Evolutionary conservation across 768 basidiomycete species (phyloP).

Genomic region (Dacryopinax primogenitus): DNA sequence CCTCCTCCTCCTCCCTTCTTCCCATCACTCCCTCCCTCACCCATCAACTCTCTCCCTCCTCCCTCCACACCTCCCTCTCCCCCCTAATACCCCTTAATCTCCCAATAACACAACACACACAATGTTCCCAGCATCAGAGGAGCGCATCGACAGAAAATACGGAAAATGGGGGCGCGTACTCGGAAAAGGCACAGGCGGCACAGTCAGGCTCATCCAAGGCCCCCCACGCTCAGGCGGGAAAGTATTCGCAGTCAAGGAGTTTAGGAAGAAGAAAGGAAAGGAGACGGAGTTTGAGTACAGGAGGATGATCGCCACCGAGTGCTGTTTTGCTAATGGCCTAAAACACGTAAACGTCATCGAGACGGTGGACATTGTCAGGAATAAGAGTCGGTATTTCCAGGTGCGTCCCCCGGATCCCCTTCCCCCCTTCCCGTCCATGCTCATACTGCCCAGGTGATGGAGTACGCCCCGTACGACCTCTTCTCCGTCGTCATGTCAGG

Average conservation of each 20-base stretch:
- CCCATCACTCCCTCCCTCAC: neutral
- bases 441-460: slow-evolving; percentile 67
- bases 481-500: slow-evolving; percentile 99
- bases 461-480: slow-evolving; percentile 95
- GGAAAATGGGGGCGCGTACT: slow-evolving; percentile 98
- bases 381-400: slow-evolving; percentile 98
- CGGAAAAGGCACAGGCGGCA: slow-evolving; percentile 92
- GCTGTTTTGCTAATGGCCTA: slow-evolving; percentile 91
- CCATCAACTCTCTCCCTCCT: neutral
- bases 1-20: neutral
- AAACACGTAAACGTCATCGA: slow-evolving; percentile 95
- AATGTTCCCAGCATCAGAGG: slow-evolving; percentile 51
- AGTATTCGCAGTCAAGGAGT: slow-evolving; percentile 95
- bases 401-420: slow-evolving; percentile 33
- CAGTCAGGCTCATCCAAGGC: slow-evolving; percentile 88
- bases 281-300: slow-evolving; percentile 96
- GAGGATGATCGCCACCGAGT: slow-evolving; percentile 98
- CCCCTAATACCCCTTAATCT: neutral
- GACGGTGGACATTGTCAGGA: slow-evolving; percentile 94
- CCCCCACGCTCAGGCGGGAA: slow-evolving; percentile 64
- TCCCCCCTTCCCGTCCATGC: slow-evolving; percentile 11
- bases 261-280: slow-evolving; percentile 73
- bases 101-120: neutral
- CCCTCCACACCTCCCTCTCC: slow-evolving; percentile 23
- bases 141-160: slow-evolving; percentile 94